Evolutionary conservation across 495 filamentous ascomycete species (phyloP), one percentile per base, ranked within the genome.

Genomic region (Polyplosphaeria fusca): DNA sequence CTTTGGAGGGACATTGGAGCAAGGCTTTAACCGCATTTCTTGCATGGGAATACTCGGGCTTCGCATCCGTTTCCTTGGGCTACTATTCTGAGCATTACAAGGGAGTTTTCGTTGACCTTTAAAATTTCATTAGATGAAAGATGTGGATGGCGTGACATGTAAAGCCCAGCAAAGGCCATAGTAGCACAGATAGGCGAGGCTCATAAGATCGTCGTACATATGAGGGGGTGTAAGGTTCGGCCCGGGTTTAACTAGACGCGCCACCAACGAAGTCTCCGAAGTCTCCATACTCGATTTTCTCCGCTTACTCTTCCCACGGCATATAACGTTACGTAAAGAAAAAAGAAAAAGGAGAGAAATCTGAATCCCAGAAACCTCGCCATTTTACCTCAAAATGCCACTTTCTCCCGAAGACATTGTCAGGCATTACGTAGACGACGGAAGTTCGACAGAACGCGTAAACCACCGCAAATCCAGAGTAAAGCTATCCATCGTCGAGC

Each of bases 401-500:
- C 39, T 42, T 20, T 42, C 39, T 42, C 39, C 39, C 39, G 39
- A 42, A 18, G 39, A 42, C 39, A 42, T 42, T 42, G 39, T 42
- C 16, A 42, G 19, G 39, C 7, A 42, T 42, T 42, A 42, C 39
- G 13, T 20, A 5, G 39, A n/a, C 13, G 39, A 42, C 19, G 39
- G 19, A 20, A 42, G 39, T 20, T n/a, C 39, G 9, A 20, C 19
- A 42, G 39, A 42, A 42, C 9, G 39, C 5, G 19, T 42, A 7
- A 20, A 13, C 39, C 5, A 42, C 7, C 39, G 39, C 39, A 42
- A 42, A 18, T 42, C 39, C 16, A 19, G 39, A 42, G 9, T 5
- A 42, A 42, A 61, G 24, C 38, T 65, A 22, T 55, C 68, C 40
- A 75, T 79, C 37, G 58, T 74, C 47, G 68, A 74, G 12, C 67